Conservation (phyloP, 805 yeast genomes). For the Suhomyces tanzawaensis region DNA sequence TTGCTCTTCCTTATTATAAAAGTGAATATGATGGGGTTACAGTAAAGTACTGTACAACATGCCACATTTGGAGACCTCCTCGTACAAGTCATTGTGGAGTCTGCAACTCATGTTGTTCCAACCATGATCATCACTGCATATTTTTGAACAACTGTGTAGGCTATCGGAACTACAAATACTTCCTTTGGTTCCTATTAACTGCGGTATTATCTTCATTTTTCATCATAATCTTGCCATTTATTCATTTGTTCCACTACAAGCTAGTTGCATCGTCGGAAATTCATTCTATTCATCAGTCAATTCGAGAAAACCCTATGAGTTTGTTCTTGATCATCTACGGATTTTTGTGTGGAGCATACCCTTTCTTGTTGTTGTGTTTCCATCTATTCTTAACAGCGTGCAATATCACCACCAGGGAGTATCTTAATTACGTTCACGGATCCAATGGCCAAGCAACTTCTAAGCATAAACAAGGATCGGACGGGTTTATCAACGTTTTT, state of each 20-base stretch:
- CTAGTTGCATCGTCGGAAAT: constrained; percentile 29
- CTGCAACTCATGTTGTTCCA: constrained; percentile 62
- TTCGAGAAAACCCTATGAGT: constrained; percentile 29
- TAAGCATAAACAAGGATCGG: constrained; percentile 1
- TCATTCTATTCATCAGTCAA: constrained; percentile 15
- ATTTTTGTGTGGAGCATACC: constrained; percentile 50
- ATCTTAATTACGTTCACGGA: constrained; percentile 45
- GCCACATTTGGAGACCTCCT: constrained; percentile 69
- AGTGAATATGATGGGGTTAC: constrained; percentile 33
- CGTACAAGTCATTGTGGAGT: constrained; percentile 64
- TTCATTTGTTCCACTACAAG: constrained; percentile 21
- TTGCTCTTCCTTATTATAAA: constrained; percentile 20
- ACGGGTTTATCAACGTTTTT: constrained; percentile 30
- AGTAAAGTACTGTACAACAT: constrained; percentile 55
- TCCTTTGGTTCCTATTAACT: constrained; percentile 31
- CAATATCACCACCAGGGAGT: constrained; percentile 74
- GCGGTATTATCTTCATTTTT: constrained; percentile 20
- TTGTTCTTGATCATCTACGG: constrained; percentile 54
- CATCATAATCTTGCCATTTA: constrained; percentile 18
- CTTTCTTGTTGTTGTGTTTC: constrained; percentile 48
- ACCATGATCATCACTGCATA: constrained; percentile 72
- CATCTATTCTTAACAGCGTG: constrained; percentile 56
- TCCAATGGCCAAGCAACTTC: constrained; percentile 16
- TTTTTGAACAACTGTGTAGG: constrained; percentile 54
- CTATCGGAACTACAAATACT: constrained; percentile 34